phyloP scores from a whole-genome alignment of 768 basidiomycete species.

The Holtermannia corniformis region DNA sequence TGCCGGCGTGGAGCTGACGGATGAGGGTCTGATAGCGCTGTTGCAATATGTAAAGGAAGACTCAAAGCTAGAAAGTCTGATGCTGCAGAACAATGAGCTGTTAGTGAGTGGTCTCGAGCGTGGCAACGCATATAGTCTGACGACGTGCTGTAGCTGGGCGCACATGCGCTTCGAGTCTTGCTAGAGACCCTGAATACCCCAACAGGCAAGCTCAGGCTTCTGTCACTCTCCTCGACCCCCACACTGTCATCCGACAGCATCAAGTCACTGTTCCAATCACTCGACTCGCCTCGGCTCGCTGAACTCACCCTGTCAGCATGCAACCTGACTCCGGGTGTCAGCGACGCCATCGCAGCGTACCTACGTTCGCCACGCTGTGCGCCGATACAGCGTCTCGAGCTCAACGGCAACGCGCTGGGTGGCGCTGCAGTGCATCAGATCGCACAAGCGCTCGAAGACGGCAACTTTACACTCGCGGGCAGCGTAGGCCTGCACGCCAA shows the following conservation, averaged over 20 bases:
- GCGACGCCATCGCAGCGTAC: neutral
- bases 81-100: neutral
- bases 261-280: neutral
- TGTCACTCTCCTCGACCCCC: neutral
- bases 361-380: neutral
- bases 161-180: neutral
- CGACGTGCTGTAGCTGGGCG: neutral
- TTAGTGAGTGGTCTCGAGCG: too few species aligned
- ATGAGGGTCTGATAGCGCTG: neutral
- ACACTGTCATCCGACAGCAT: neutral
- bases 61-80: neutral
- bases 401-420: neutral
- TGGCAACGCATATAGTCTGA: neutral
- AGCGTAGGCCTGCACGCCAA: neutral
- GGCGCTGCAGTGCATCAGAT: neutral
- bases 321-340: neutral
- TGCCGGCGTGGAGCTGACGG: neutral
- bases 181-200: neutral
- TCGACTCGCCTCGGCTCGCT: neutral
- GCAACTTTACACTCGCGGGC: neutral
- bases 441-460: neutral
- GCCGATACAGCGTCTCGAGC: neutral
- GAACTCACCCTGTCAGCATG: neutral
- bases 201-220: neutral
- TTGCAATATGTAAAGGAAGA: neutral